phyloP scores from a whole-genome alignment of 257 asterid genomes.

The Primulina huaijiensis region DNA sequence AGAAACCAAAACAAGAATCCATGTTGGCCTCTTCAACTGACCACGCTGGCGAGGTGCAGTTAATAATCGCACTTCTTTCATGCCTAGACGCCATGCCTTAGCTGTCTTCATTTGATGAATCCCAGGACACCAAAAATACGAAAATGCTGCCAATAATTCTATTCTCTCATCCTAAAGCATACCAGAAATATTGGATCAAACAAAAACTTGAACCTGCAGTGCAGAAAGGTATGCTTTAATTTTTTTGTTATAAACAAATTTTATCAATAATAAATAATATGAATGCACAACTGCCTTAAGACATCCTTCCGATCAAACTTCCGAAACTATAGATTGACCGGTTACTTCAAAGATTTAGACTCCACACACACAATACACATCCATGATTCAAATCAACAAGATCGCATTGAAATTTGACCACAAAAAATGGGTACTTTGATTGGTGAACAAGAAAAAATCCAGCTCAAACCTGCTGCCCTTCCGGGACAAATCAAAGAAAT shows the following conservation, averaged over 20 bases:
- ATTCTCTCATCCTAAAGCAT: slow-evolving; percentile 27
- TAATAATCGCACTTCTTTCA: slow-evolving; percentile 73
- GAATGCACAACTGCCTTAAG: not conserved
- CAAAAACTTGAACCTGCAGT: slow-evolving; percentile 27
- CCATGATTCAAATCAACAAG: slow-evolving; percentile 17
- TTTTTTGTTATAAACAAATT: too few relatives aligned
- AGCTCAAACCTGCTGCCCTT: not conserved
- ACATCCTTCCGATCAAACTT: not conserved
- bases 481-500: not conserved
- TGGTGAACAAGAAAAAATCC: not conserved
- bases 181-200: slow-evolving; percentile 16
- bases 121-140: slow-evolving; percentile 31
- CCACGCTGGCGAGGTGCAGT: slow-evolving; percentile 80
- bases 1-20: slow-evolving; percentile 86
- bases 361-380: not conserved
- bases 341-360: too few relatives aligned
- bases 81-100: slow-evolving; percentile 91
- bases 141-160: slow-evolving; percentile 18
- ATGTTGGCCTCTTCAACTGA: slow-evolving; percentile 83
- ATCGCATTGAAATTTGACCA: not conserved
- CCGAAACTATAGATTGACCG: not conserved
- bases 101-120: slow-evolving; percentile 57
- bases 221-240: not conserved
- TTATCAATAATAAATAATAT: too few relatives aligned
- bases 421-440: slow-evolving; percentile 1